Evolutionary conservation across 345 rosid species (phyloP), one percentile per base, ranked within the genome.

Genomic region (Bruguiera parviflora): DNA sequence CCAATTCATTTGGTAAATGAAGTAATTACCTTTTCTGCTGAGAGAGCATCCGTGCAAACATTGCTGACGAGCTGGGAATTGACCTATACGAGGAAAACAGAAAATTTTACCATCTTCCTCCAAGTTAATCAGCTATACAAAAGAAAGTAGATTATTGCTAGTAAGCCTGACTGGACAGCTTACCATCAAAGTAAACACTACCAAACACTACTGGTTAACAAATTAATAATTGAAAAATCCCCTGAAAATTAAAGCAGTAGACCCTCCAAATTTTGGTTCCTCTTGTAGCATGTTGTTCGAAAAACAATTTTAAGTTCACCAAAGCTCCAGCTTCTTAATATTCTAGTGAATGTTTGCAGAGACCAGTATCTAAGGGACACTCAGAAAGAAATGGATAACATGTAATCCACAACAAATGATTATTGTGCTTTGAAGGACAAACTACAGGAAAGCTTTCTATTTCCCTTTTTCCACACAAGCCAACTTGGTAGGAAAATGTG

Each of bases 11-110:
- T 24, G 25, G 29, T 1, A 21, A 62, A 13, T 10, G 13, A 43
- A 53, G 13, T 52, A 11, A 63, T 72, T 82, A 92, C 96, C 97
- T 96, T 96, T 87, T 92, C 98, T 16, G 97, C 99, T 57, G 98
- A 93, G 53, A 93, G 92, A 71, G 98, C 99, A 79, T 96, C 99
- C 32, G 90, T 90, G 82, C 99, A 95, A 69, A 86, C 87, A 77
- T 95, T 95, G 83, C 99, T 95, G 79, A 95, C 90, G 77, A 95
- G 96, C 81, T 95, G 99, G 28, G 99, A 90, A 80, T 95, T 95
- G 58, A 92, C 98, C 99, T 95, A 88, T 8, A 67, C 0, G 66
- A 46, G 52, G 57, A 71, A 68, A 57, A 51, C 62, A 71, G 1
- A 49, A 52, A 33, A 29, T 29, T 32, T 9, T 5, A 22, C 32